Evolutionary conservation across 2,329 filamentous ascomycete genomes (phyloP).

Genomic region (Leptographium radiaticola): DNA sequence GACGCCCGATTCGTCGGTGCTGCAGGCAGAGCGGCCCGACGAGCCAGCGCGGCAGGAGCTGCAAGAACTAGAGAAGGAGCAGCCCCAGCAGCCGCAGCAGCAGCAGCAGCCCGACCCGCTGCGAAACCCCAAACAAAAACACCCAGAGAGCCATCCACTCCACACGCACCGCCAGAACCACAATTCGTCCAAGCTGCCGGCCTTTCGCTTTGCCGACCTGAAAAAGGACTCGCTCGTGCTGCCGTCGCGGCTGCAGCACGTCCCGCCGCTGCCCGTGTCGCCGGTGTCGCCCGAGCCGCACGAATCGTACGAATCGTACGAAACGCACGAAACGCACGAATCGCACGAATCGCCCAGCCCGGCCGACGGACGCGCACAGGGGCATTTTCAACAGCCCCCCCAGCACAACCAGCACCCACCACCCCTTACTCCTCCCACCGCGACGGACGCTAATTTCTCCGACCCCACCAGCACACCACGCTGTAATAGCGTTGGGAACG

Average conservation of each 20-base stretch:
- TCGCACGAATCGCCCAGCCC: too few relatives aligned
- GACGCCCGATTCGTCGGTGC: not conserved
- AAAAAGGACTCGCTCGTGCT: conserved; percentile 22
- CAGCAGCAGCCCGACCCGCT: not conserved
- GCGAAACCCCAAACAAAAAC: too few relatives aligned
- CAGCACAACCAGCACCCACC: not conserved
- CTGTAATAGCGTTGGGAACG: conserved; percentile 2
- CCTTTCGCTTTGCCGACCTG: conserved; percentile 40
- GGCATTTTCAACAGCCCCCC: conserved; percentile 4
- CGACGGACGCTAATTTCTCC: not conserved
- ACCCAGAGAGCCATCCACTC: conserved; percentile 8
- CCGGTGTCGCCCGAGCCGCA: conserved; percentile 10
- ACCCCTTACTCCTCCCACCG: not conserved
- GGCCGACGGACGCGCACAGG: not conserved
- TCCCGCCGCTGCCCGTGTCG: conserved; percentile 27
- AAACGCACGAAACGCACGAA: too few relatives aligned
- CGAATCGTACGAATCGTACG: too few relatives aligned
- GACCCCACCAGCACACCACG: not conserved
- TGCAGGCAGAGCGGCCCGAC: not conserved
- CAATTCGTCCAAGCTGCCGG: conserved; percentile 41
- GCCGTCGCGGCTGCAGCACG: conserved; percentile 21
- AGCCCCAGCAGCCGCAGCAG: not conserved
- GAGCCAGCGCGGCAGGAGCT: not conserved
- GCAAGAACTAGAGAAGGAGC: not conserved
- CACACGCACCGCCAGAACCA: conserved; percentile 39